These are phyloP conservation scores for Diaporthe vexans DNA, from an alignment of 2,329 filamentous ascomycete species.

Conservation along the genomic window DNA sequence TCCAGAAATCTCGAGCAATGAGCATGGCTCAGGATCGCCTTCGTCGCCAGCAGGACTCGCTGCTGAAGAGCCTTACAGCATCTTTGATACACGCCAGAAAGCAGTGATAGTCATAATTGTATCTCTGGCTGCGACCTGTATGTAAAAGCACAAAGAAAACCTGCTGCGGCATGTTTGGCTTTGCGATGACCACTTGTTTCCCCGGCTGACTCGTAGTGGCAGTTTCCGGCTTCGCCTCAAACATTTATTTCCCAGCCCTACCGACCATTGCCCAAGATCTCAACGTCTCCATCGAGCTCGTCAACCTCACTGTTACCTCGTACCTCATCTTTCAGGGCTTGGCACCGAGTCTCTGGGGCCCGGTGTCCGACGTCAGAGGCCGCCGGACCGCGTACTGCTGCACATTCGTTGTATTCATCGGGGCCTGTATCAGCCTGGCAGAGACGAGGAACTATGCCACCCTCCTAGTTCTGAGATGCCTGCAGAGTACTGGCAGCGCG, in stretches of 20 bases:
- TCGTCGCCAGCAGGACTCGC: background rate
- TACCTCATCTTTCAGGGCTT: constrained; percentile 74
- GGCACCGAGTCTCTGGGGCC: constrained; percentile 63
- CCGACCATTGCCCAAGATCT: constrained; percentile 63
- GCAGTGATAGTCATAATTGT: constrained; percentile 5
- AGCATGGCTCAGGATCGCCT: background rate
- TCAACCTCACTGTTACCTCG: constrained; percentile 67
- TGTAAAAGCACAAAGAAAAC: background rate
- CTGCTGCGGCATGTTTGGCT: accelerated
- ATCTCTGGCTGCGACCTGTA: constrained; percentile 10
- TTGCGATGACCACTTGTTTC: background rate
- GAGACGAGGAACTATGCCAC: constrained; percentile 63
- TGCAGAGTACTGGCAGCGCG: constrained; percentile 71
- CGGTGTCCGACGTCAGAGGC: constrained; percentile 67
- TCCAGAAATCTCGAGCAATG: background rate
- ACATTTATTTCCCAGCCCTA: constrained; percentile 69
- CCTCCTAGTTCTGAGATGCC: constrained; percentile 66
- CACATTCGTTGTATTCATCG: constrained; percentile 67
- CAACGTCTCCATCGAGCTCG: constrained; percentile 55
- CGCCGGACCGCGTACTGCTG: constrained; percentile 67
- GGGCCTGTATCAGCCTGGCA: constrained; percentile 67
- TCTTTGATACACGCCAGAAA: constrained; percentile 2
- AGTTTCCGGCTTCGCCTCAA: constrained; percentile 22
- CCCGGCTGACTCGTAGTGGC: background rate
- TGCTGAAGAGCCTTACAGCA: background rate